These are phyloP conservation scores for Lactarius quietus DNA, from an alignment of 768 basidiomycete species.

Conservation along the genomic window DNA sequence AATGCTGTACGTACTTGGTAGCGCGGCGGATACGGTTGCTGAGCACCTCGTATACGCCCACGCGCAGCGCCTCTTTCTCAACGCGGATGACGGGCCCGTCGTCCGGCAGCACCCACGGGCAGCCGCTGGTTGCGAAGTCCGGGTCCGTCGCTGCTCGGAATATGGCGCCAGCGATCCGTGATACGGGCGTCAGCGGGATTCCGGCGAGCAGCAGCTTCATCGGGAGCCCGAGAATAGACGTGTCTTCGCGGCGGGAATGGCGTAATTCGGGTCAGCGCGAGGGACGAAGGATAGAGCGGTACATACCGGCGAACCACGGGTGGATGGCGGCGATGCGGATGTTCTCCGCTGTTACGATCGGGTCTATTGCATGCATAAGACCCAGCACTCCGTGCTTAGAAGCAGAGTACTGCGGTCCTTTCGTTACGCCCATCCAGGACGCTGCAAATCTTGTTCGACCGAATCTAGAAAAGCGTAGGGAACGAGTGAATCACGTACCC, in stretches of 20 bases:
- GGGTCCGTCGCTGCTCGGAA: conserved; percentile 32
- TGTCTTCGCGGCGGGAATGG: conserved; percentile 18
- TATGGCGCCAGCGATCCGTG: conserved; percentile 34
- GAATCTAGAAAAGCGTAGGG: background rate
- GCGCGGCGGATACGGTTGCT: conserved; percentile 13
- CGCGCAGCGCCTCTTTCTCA: conserved; percentile 25
- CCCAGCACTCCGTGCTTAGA: conserved; percentile 36
- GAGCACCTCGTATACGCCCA: conserved; percentile 32
- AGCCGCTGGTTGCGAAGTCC: conserved; percentile 29
- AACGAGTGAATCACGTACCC: conserved; percentile 26
- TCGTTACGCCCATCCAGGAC: conserved; percentile 28
- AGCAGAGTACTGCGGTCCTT: conserved; percentile 30
- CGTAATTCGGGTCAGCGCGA: background rate
- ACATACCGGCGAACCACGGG: conserved; percentile 34
- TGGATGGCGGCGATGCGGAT: conserved; percentile 32
- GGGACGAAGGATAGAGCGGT: background rate
- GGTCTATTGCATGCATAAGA: conserved; percentile 29
- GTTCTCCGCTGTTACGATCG: conserved; percentile 18
- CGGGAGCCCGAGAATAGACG: conserved; percentile 26
- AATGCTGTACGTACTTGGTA: conserved; percentile 4
- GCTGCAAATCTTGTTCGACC: conserved; percentile 20
- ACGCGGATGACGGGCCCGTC: conserved; percentile 31
- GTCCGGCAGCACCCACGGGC: conserved; percentile 33
- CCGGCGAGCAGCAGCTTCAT: conserved; percentile 30
- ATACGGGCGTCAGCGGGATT: conserved; percentile 31